Evolutionary conservation across 306 rosid species (phyloP).

Genomic region (Crotalaria pallida): DNA sequence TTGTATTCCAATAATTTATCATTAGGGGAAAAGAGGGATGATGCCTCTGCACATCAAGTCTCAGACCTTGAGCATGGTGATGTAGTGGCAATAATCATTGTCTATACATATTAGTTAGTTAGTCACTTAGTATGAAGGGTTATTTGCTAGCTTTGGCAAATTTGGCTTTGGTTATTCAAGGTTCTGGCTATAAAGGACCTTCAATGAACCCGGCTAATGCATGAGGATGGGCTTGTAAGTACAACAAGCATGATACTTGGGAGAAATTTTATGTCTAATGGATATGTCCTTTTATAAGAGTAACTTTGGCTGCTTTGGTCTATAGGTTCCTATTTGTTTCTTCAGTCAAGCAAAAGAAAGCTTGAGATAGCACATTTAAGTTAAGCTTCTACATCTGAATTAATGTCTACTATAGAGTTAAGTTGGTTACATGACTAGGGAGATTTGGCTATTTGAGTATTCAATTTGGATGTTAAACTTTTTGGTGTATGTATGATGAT

Average conservation of each 20-base stretch:
- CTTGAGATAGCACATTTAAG: conserved; percentile 26
- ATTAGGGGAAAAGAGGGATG: no score
- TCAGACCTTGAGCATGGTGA: no score
- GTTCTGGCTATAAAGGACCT: conserved; percentile 57
- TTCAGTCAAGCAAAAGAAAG: conserved; percentile 52
- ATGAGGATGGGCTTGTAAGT: conserved; percentile 60
- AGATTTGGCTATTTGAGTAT: no score
- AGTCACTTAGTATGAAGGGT: no score
- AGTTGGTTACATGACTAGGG: no score
- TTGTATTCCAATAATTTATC: no score
- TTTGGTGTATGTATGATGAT: neutral
- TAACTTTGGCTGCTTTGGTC: conserved; percentile 37
- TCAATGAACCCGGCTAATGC: conserved; percentile 79
- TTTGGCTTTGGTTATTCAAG: conserved; percentile 32
- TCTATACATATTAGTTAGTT: no score
- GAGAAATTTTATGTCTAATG: conserved; percentile 62
- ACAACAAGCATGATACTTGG: conserved; percentile 49
- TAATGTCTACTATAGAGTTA: no score
- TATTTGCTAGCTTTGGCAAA: no score
- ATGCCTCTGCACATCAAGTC: no score
- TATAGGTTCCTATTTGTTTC: conserved; percentile 32
- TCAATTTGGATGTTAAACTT: neutral
- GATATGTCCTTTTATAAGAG: conserved; percentile 55
- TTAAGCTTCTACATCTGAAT: neutral
- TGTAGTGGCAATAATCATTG: no score